Evolutionary conservation across 139 green algal genomes (phyloP).

Genomic region (Auxenochlorella pyrenoidosa): DNA sequence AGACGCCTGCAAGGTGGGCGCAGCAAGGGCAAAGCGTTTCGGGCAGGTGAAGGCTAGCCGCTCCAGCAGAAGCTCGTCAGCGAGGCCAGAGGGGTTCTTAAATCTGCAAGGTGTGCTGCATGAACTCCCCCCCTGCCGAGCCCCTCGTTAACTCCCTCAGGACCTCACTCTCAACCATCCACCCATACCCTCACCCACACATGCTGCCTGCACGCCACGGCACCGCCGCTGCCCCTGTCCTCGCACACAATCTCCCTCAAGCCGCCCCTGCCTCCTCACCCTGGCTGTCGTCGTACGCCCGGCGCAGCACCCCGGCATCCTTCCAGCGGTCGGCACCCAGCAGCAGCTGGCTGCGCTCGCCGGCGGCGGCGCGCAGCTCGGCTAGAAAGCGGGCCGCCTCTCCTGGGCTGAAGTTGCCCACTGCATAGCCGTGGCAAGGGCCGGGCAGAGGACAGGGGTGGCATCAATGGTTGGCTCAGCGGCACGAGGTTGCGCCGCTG

Average conservation of each 20-base stretch:
- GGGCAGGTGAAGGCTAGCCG: too few relatives aligned
- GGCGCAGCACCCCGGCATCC: slow-evolving; percentile 49
- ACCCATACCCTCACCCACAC: too few relatives aligned
- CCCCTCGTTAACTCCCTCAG: too few relatives aligned
- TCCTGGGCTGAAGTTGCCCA: slow-evolving; percentile 64
- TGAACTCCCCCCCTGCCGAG: too few relatives aligned
- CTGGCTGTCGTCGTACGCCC: slow-evolving; percentile 64
- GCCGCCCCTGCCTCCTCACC: not conserved
- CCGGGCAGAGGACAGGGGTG: not conserved
- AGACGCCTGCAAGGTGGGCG: slow-evolving; percentile 52
- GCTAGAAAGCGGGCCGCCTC: slow-evolving; percentile 59
- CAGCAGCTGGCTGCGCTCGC: slow-evolving; percentile 39
- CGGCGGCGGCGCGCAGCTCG: slow-evolving; percentile 25
- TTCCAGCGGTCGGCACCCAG: slow-evolving; percentile 73
- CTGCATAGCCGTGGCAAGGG: not conserved
- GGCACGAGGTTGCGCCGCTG: not conserved
- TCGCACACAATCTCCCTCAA: not conserved
- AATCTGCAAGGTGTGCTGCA: too few relatives aligned
- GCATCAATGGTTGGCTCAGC: not conserved
- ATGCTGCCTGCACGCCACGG: too few relatives aligned
- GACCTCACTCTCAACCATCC: too few relatives aligned
- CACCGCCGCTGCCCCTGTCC: too few relatives aligned
- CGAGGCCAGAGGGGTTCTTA: too few relatives aligned
- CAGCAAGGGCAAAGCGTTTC: not conserved
- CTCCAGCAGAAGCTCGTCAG: too few relatives aligned